Base-by-base conservation (phyloP, 768 basidiomycete species). In the Tricholoma sp. region DNA sequence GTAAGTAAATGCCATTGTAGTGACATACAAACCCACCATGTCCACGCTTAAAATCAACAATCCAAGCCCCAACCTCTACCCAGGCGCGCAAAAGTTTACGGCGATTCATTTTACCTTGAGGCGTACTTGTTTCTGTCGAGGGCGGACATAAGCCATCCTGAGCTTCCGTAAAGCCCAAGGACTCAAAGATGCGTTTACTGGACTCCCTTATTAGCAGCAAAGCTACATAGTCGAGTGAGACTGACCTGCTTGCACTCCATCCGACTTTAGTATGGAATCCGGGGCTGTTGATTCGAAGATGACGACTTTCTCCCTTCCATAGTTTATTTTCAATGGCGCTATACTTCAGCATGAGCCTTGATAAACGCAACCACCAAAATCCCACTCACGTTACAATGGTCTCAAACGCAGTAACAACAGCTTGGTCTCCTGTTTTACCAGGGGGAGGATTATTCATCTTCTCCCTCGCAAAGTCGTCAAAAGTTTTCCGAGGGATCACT, bases 311-410 rank as follows among this genome's bases (percentile, higher is more conserved):
- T 32, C 83, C 83, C 64, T 77, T 83, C 88, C 88, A 91, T 21
- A 91, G 63, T 54, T 83, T 81, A 67, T 89, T 90, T 66, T 92
- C 85, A 35, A 93, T 72, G 56, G 89, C 81, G 57, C 91, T 90
- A 64, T 57, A 52, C n/a, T 45, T 27, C 2, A 31, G 29, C 8
- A 14, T 50, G 29, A 50, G n/a, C 5, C 16, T 31, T 5, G 9
- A 9, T 50, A 50, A n/a, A 18, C 16, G 29, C 27, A 56, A 39
- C 27, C 6, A 37, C 52, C 24, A 27, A 27, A 34, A 53, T 12
- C 8, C 65, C 32, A 72, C 83, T 60, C 69, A 91, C 91, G 74
- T 74, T 51, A 86, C 61, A 21, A 92, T 72, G 7, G 86, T 91
- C 65, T 91, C 89, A 65, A 84, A 74, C 8, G 80, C 83, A 24